Conservation (phyloP, 164 flowering plant genomes). For the Magnolia sinica region DNA sequence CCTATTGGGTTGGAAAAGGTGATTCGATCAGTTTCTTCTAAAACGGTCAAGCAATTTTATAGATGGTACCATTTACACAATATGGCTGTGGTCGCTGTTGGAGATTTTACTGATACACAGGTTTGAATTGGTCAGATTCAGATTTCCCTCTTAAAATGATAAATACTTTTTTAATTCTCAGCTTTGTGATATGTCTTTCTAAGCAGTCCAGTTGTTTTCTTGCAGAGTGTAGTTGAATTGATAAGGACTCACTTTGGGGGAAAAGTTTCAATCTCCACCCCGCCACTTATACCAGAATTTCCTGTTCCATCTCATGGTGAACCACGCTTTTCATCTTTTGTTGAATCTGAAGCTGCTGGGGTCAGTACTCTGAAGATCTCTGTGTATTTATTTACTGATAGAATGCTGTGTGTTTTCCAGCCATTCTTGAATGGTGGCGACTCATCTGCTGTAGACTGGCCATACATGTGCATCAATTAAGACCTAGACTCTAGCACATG, state of each 20-base stretch:
- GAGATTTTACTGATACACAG: slow-evolving; percentile 91
- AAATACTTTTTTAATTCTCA: slow-evolving; percentile 2
- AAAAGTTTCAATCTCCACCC: slow-evolving; percentile 41
- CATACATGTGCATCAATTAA: too few relatives aligned
- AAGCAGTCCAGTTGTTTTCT: slow-evolving; percentile 6
- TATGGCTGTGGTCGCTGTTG: slow-evolving; percentile 96
- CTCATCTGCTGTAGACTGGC: too few relatives aligned
- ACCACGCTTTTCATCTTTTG: slow-evolving; percentile 85
- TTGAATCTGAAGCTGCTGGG: slow-evolving; percentile 1
- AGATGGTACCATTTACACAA: slow-evolving; percentile 79
- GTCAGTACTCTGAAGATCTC: slow-evolving; percentile 23
- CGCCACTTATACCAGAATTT: slow-evolving; percentile 49
- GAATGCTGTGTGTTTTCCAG: too few relatives aligned
- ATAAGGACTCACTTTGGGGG: slow-evolving; percentile 71
- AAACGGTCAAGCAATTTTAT: slow-evolving; percentile 71
- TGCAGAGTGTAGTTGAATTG: slow-evolving; percentile 79
- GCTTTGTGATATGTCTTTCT: slow-evolving; percentile 1
- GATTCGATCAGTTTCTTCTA: slow-evolving; percentile 69
- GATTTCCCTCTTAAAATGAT: not conserved
- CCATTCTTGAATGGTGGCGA: too few relatives aligned
- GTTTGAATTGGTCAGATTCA: slow-evolving; percentile 27
- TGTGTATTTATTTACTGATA: too few relatives aligned
- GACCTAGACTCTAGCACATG: too few relatives aligned
- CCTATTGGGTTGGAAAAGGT: slow-evolving; percentile 95
- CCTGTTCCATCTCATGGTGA: slow-evolving; percentile 72